A percentile compares a stretch with the other conserved stretches of the same genome.
phyloP scores from a whole-genome alignment of 2,329 filamentous ascomycete species.

The Exophiala sp. region DNA sequence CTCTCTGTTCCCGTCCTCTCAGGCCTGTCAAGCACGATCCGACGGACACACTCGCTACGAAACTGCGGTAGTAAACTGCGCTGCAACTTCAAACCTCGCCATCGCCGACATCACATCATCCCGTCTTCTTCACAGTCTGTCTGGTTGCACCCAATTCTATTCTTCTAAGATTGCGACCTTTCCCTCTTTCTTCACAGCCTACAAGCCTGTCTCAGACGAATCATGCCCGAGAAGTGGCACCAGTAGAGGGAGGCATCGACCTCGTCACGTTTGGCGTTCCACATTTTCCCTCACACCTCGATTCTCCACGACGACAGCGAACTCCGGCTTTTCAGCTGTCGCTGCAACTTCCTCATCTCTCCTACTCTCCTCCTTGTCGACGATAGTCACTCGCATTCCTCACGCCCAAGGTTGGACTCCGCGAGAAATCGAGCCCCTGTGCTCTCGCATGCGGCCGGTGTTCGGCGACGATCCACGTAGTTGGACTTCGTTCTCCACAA shows the following conservation, averaged over 20 bases:
- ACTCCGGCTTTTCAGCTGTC: background rate
- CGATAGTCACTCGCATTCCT: background rate
- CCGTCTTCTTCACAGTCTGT: constrained; percentile 1
- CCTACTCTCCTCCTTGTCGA: background rate
- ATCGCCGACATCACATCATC: constrained; percentile 9
- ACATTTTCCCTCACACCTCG: constrained; percentile 19
- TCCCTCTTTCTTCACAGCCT: constrained; percentile 2
- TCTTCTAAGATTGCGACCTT: constrained; percentile 1
- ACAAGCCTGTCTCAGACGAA: background rate
- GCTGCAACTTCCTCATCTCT: background rate
- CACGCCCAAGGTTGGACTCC: background rate
- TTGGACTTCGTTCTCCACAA: constrained; percentile 17
- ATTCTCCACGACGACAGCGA: constrained; percentile 12
- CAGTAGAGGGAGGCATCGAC: constrained; percentile 16
- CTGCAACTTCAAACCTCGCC: constrained; percentile 12
- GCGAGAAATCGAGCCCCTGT: background rate
- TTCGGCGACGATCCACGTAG: constrained; percentile 19
- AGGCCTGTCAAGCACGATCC: background rate
- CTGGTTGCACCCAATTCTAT: constrained; percentile 5
- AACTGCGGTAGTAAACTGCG: constrained; percentile 13
- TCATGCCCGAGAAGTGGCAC: constrained; percentile 7
- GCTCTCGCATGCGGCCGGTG: constrained; percentile 19
- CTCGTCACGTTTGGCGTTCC: constrained; percentile 18
- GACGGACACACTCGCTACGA: background rate
- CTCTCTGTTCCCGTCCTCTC: too few species aligned